Base-by-base conservation (phyloP, 2,329 filamentous ascomycete species). In the Apiospora kogelbergensis region DNA sequence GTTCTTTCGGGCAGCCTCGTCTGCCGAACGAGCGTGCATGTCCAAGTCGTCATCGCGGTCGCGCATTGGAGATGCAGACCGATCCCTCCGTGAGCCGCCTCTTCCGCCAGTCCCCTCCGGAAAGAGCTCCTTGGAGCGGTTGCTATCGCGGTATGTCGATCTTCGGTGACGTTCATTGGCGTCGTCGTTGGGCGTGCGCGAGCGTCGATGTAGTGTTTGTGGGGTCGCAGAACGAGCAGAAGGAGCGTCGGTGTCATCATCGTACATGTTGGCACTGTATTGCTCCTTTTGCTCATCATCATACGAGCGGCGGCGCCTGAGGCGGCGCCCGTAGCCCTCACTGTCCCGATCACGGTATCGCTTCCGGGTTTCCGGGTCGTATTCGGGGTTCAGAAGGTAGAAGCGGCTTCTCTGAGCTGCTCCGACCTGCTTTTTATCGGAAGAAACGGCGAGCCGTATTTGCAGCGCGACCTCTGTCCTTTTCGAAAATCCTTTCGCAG, bases 381-480 rank as follows among this genome's bases (percentile, higher is more conserved):
- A 90, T 74, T 97, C 93, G 1, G 95, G 95, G 74, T 98, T 93
- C 75, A 96, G 87, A 44, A 98, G 89, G 78, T 99, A 99, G 82
- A 97, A 98, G 15, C 93, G 88, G 80, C 95, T 98, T 71, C 92
- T 88, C 66, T 91, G 87, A 13, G 93, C 89, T 1, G 96, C 95
- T 48, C 93, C 91, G 57, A 84, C 88, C 75, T 90, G 88, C 81
- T 99, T 99, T 77, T 86, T 91, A 81, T 99, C 96, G 26, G 89
- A 86, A 33, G 86, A 84, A 6, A 94, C 87, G 0, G 95, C 91
- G 70, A 93, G 86, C 65, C 96, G 90, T 53, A 98, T 84, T 69
- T 89, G 87, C 4, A 99, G 84, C 33, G 86, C 85, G 53, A 88
- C 85, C 41, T 94, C 89, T 4, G 93, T 91, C 74, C 91, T 90